Evolutionary conservation across 768 basidiomycete genomes (phyloP).

Genomic region (Candolleomyces eurysporus): DNA sequence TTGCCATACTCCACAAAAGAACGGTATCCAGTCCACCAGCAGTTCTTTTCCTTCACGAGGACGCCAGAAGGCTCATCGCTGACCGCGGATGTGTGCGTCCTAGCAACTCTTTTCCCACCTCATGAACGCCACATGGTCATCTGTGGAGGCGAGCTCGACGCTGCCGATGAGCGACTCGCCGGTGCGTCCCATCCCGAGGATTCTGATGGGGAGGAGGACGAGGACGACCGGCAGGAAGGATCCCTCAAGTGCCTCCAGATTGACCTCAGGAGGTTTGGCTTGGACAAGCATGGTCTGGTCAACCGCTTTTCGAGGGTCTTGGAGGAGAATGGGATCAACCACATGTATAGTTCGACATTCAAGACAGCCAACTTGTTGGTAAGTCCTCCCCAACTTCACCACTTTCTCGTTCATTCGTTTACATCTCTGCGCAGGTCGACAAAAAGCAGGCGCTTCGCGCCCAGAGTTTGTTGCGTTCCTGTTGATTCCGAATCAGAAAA

Average conservation of each 20-base stretch:
- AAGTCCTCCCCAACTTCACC: conserved; percentile 14
- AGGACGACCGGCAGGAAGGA: conserved; percentile 27
- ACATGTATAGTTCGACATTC: conserved; percentile 84
- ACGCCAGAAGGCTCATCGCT: conserved; percentile 76
- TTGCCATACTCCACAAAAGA: conserved; percentile 6
- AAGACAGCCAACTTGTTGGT: conserved; percentile 81
- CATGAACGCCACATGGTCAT: conserved; percentile 72
- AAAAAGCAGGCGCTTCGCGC: conserved; percentile 58
- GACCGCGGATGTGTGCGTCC: conserved; percentile 65
- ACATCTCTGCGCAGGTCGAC: conserved; percentile 40
- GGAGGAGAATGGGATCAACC: conserved; percentile 72
- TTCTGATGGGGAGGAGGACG: conserved; percentile 34
- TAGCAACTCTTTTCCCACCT: conserved; percentile 70
- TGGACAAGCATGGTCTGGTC: conserved; percentile 79
- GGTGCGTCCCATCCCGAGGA: conserved; percentile 5
- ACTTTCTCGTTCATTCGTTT: not conserved
- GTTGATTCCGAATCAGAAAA: conserved; percentile 31
- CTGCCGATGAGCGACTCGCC: conserved; percentile 41
- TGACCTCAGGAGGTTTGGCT: conserved; percentile 67
- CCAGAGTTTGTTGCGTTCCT: conserved; percentile 54
- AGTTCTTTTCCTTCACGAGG: conserved; percentile 79
- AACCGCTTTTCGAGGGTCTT: conserved; percentile 74
- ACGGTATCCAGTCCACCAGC: conserved; percentile 15
- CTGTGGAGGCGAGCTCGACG: conserved; percentile 67
- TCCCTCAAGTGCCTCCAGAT: conserved; percentile 70